Percentiles rank a stretch among this genome's conserved stretches.
These are phyloP conservation scores for Xylaria curta DNA, from an alignment of 495 filamentous ascomycete genomes.

Conservation along the genomic window DNA sequence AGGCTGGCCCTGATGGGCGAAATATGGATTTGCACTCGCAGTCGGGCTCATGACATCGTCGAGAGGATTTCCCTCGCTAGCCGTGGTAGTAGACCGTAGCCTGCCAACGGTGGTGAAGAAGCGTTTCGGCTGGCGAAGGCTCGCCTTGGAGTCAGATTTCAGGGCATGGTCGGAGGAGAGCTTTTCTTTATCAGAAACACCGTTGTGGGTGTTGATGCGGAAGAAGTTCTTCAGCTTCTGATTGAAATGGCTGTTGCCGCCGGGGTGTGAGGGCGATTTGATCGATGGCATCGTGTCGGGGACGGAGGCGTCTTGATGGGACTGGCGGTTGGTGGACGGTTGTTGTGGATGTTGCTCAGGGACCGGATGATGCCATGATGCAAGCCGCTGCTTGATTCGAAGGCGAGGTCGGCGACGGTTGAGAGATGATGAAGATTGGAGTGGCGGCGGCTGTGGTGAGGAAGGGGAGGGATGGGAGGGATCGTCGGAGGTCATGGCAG, in stretches of 20 bases:
- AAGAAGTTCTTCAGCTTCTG: conserved; percentile 97
- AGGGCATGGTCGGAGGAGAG: conserved; percentile 50
- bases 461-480: conserved; percentile 26
- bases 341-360: conserved; percentile 32
- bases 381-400: conserved; percentile 39
- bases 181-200: conserved; percentile 48
- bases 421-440: conserved; percentile 35
- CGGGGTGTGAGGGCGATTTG: conserved; percentile 44
- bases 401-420: conserved; percentile 35
- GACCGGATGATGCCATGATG: conserved; percentile 43
- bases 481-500: conserved; percentile 29
- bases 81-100: conserved; percentile 82
- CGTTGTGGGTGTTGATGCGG: conserved; percentile 78
- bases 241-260: conserved; percentile 69
- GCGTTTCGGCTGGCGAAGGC: conserved; percentile 83
- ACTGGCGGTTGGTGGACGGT: conserved; percentile 9
- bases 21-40: conserved; percentile 95
- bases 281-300: conserved; percentile 37
- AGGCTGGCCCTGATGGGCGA: conserved; percentile 94
- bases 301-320: conserved; percentile 2
- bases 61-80: conserved; percentile 89
- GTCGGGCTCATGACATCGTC: conserved; percentile 91
- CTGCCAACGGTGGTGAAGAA: conserved; percentile 74
- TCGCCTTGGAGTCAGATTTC: conserved; percentile 62
- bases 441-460: conserved; percentile 28